Evolutionary conservation across 1,139 yeast genomes (phyloP).

Genomic region (Geotrichum macrosporum): DNA sequence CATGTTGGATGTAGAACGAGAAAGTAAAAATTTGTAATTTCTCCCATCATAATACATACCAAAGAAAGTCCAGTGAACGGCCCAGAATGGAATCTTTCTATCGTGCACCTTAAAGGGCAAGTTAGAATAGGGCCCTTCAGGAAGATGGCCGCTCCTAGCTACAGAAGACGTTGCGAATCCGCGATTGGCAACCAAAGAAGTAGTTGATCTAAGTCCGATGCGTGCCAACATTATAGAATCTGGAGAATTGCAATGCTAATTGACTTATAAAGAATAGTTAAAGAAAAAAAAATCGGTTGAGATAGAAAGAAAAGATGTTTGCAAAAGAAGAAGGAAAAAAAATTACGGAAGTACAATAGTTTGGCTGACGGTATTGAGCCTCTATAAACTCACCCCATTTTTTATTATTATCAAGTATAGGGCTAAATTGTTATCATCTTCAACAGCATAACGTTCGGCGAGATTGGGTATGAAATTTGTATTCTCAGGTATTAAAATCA

Average conservation of each 20-base stretch:
- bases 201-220: conserved; percentile 28
- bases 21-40: too few relatives aligned
- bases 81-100: conserved; percentile 83
- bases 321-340: too few relatives aligned
- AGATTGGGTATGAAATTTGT: too few relatives aligned
- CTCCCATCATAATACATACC: too few relatives aligned
- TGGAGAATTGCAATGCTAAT: background rate
- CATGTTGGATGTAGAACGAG: too few relatives aligned
- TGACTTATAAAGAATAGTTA: background rate
- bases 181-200: conserved; percentile 28
- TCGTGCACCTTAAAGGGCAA: conserved; percentile 89
- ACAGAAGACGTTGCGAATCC: conserved; percentile 35
- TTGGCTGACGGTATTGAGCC: too few relatives aligned
- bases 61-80: conserved; percentile 75
- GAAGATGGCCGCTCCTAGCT: conserved; percentile 41
- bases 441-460: too few relatives aligned
- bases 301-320: conserved; percentile 6
- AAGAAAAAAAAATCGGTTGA: background rate
- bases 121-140: conserved; percentile 86
- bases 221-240: conserved; percentile 24
- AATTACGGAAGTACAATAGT: too few relatives aligned
- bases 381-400: too few relatives aligned
- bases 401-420: too few relatives aligned
- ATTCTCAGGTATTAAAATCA: too few relatives aligned
- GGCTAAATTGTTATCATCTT: too few relatives aligned